Base-by-base conservation (phyloP, 371 early-diverging fungal species). In the Actinomortierella ambigua region DNA sequence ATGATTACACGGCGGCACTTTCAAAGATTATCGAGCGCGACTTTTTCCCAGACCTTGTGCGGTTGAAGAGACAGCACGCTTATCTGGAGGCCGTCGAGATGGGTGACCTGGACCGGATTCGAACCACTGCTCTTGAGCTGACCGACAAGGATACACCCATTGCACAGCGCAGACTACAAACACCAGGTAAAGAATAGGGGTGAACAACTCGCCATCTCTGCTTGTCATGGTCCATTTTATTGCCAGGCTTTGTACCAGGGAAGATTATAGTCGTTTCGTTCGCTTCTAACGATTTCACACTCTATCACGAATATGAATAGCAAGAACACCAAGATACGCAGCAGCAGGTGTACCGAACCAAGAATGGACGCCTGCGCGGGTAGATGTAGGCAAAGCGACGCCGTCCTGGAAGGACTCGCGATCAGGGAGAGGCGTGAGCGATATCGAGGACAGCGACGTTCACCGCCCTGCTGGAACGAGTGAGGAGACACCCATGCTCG, bases 1-100 rank as follows among this genome's bases (percentile, higher is more conserved):
- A 93, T 55, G 83, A 78, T 23, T 93, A 95, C 73, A 87, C 90
- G 9, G 88, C 87, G 28, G 89, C 89, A 3, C 82, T 95, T 49
- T 85, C 88, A 48, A 75, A 80, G 49, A 92, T 95, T 60, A 92
- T 95, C 48, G 86, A 93, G 68, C 80, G 95, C 15, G 95, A 95
- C 67, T 95, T 91, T 65, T 95, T 91, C 60, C 95, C 95, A 2
- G 81, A 88, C 53, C 81, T 94, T 17, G 81, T 86, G 22, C 81
- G 81, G 48, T 61, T 94, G 52, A 82, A 81, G 63, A 56, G 75
- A 28, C 77, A 77, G 24, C 63, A 77, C 58, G 77, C 66, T 18
- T 79, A 79, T 44, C 44, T 79, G 26, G 75, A 79, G 22, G 75
- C 77, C 3, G 62, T 76, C 40, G 59, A 61, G 29, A 54, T 65